Base-by-base conservation (phyloP, 2,329 filamentous ascomycete species). In the Sphaerulina vaccinii region DNA sequence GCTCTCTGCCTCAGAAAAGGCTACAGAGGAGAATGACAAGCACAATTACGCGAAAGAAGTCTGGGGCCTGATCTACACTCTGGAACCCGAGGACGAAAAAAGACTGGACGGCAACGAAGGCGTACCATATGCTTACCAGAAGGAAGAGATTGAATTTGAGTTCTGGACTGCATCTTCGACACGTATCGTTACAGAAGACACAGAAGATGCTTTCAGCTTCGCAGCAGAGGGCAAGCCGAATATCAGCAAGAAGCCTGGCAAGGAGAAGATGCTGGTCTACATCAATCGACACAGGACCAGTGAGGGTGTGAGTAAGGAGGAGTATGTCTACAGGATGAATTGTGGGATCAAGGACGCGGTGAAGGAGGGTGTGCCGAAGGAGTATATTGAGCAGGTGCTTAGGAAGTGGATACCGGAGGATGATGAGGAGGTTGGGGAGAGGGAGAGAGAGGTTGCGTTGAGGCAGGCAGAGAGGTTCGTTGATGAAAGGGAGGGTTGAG, bases 281-380 rank as follows among this genome's bases (percentile, higher is more conserved):
- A 75, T 87, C 29, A 79, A 86, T 61, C 68, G 70, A 37, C 54
- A 73, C 38, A 58, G 74, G 18, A 65, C 69, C 0, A 58, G 49
- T 16, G 71, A 73, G 19, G 71, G 68, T n/a, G 52, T 37, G 37
- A 78, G 82, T 2, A 69, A 70, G 60, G 61, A 72, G 2, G 84
- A 87, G 70, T 87, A 87, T 62, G 68, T 87, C 6, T 73, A 68
- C 37, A 68, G 84, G 22, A 86, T 88, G 80, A 85, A 86, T 64
- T 68, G 67, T 57, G 84, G 81, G 1, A 81, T 87, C 22, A 58
- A 69, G 24, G 84, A 88, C 70, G 83, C 81, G 21, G 55, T 80
- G 13, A 62, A 62, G 54, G 69, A 75, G 57, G 81, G 80, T 0
- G 66, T 87, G 63, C 80, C 82, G 24, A 55, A 66, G 60, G 61